Base-by-base conservation (phyloP, 2,329 filamentous ascomycete genomes). In the Tothia fuscella region DNA sequence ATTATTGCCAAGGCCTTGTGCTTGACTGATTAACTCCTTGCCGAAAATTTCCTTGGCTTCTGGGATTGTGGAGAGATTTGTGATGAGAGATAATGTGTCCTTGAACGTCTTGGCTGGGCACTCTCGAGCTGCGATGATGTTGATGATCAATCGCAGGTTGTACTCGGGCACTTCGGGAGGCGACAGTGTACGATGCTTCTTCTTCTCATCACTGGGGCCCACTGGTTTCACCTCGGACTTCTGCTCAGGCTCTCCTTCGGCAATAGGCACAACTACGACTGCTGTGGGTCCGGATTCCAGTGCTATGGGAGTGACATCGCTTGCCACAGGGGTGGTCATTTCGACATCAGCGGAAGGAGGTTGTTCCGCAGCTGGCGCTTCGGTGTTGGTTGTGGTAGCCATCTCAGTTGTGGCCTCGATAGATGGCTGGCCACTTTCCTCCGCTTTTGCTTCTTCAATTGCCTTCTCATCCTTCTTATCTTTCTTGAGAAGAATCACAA, bases 61-160 rank as follows among this genome's bases (percentile, higher is more conserved):
- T 13, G 89, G 87, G 46, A 98, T 91, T 29, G 84, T 80, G 4
- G 88, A 96, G 32, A 98, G 72, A 55, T 96, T 95, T 66, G 94
- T 96, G 68, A 98, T 94, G n/a, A 93, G 93, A 13, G 89, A 91
- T 41, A 98, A 74, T 1, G 91, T 96, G 60, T 96, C 93, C 57
- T 91, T 84, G 71, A 98, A 98, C 0, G 91, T 96, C 68, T 94
- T 95, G 48, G 85, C 88, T 56, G 86, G 94, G 64, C 91, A 98
- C 61, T 98, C 91, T 37, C 88, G 82, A 48, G 89, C 89, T 32
- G 93, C 86, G 50, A 98, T 83, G 44, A 98, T 94, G 57, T 91
- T 91, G 51, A 96, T 84, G n/a, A 98, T 87, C 44, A 96, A 70
- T 45, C 83, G 84, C 43, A 98, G 73, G 56, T 96, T 95, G 56